phyloP scores from a whole-genome alignment of 176 grass and related monocot species.

The Urochloa ruziziensis region DNA sequence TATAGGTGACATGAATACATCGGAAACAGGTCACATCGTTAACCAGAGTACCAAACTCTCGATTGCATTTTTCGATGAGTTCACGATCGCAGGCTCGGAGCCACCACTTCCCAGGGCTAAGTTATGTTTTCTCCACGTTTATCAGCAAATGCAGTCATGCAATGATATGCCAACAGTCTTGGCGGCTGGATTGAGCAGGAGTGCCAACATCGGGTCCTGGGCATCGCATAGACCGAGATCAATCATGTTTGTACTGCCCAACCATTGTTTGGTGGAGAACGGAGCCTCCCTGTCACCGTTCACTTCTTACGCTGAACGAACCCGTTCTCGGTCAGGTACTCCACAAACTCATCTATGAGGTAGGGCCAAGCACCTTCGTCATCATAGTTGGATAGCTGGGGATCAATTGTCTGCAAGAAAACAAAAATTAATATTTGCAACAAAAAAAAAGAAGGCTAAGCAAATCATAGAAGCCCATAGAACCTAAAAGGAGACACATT shows the following conservation, averaged over 20 bases:
- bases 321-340: conserved; percentile 83
- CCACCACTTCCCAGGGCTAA: conserved; percentile 18
- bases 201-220: conserved; percentile 20
- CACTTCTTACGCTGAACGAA: conserved; percentile 56
- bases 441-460: background rate
- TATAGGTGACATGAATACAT: background rate
- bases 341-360: conserved; percentile 97
- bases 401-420: conserved; percentile 73
- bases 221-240: conserved; percentile 7
- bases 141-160: conserved; percentile 29
- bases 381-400: conserved; percentile 87
- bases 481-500: background rate
- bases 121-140: conserved; percentile 4
- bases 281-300: conserved; percentile 22
- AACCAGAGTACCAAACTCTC: background rate
- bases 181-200: conserved; percentile 20
- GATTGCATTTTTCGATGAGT: conserved; percentile 3
- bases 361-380: conserved; percentile 99
- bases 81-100: background rate
- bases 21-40: background rate
- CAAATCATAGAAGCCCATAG: background rate
- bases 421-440: background rate
- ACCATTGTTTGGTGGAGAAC: conserved; percentile 33
- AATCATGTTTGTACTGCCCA: conserved; percentile 46
- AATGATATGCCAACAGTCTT: conserved; percentile 23